A percentile compares a stretch with the other conserved stretches of the same genome.
Conservation (phyloP, 2,329 filamentous ascomycete genomes). For the Emergomyces pasteurianus region DNA sequence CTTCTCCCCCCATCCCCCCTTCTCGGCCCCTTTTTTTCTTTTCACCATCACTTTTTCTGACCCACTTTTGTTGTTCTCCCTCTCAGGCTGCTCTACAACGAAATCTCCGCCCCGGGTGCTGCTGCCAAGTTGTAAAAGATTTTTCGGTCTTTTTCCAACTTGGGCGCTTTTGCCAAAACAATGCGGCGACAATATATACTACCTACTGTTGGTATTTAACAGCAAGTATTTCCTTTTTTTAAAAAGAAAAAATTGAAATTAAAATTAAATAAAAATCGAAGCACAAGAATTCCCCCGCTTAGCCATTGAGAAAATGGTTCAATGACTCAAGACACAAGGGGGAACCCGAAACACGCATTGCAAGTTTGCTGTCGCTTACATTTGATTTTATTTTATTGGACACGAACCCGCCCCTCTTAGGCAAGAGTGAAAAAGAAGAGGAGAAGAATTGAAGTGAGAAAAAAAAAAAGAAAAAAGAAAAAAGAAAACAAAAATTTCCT, state of each 20-base stretch:
- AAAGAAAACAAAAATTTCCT: not conserved
- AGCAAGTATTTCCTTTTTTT: not conserved
- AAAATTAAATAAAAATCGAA: not conserved
- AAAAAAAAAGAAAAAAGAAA: not conserved
- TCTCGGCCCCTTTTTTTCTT: too few relatives aligned
- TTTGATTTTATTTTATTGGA: not conserved
- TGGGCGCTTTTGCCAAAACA: too few relatives aligned
- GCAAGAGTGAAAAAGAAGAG: not conserved
- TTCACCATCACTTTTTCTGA: too few relatives aligned
- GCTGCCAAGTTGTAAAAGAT: slow-evolving; percentile 51
- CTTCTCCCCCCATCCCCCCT: too few relatives aligned
- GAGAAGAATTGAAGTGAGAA: too few relatives aligned
- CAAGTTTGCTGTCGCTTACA: not conserved
- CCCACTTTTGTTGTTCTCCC: slow-evolving; percentile 15
- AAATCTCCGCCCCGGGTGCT: slow-evolving; percentile 63
- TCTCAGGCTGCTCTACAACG: slow-evolving; percentile 71
- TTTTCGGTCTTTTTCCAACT: too few relatives aligned
- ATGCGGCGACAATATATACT: too few relatives aligned
- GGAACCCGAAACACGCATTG: not conserved
- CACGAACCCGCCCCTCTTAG: not conserved
- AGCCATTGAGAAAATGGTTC: not conserved
- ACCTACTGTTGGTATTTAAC: not conserved
- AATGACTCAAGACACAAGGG: not conserved
- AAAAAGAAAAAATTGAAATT: not conserved
- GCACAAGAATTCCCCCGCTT: not conserved